Conservation (phyloP, 345 rosid species). For the Hibiscus trionum region DNA sequence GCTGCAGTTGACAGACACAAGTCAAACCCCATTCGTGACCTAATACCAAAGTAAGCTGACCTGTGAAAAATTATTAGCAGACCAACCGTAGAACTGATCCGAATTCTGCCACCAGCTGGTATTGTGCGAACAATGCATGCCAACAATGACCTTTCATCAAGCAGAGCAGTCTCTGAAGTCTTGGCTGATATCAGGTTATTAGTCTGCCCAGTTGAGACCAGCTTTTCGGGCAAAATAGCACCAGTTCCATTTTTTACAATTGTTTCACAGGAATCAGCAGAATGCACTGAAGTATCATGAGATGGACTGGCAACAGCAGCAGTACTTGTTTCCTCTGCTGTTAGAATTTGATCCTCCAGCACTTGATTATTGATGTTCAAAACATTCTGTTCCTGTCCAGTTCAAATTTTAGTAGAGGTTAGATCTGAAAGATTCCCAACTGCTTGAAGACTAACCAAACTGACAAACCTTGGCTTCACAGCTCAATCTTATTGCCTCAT, state of each 20-base stretch:
- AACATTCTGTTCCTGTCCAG: slow-evolving; percentile 44
- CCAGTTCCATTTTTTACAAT: background rate
- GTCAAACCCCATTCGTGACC: background rate
- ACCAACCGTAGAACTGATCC: background rate
- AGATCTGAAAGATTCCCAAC: slow-evolving; percentile 7
- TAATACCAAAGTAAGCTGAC: background rate
- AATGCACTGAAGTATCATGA: slow-evolving; percentile 22
- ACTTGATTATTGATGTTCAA: slow-evolving; percentile 27
- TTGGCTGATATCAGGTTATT: background rate
- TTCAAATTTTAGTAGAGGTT: slow-evolving; percentile 15
- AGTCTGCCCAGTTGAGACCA: background rate
- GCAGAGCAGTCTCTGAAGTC: background rate
- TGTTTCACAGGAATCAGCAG: background rate
- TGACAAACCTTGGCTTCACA: slow-evolving; percentile 49
- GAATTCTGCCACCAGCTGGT: background rate
- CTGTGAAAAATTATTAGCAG: background rate
- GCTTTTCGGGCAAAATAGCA: background rate
- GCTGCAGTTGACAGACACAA: background rate
- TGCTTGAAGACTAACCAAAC: background rate
- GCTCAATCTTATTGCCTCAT: slow-evolving; percentile 40
- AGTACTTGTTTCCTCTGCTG: slow-evolving; percentile 42
- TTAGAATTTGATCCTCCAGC: slow-evolving; percentile 34
- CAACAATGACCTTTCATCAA: background rate
- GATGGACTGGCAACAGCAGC: slow-evolving; percentile 21
- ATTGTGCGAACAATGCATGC: background rate